Conservation (phyloP, 2,329 filamentous ascomycete species). For the Claviceps capensis region DNA sequence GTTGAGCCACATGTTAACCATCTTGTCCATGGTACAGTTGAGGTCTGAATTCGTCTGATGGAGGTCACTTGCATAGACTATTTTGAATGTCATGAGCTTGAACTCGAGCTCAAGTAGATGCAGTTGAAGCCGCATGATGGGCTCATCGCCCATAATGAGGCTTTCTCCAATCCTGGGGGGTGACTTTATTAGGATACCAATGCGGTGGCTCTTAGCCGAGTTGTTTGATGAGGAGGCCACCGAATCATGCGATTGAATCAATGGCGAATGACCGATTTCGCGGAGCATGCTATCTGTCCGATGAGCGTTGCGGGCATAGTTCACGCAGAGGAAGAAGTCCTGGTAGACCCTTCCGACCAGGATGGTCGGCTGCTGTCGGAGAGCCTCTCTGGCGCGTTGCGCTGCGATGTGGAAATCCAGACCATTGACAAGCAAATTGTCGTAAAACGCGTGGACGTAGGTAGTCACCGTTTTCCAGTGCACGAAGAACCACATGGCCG, state of each 20-base stretch:
- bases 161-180: conserved; percentile 12
- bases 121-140: conserved; percentile 14
- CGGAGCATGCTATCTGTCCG: conserved; percentile 7
- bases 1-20: conserved; percentile 16
- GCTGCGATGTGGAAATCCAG: conserved; percentile 17
- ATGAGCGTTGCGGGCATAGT: conserved; percentile 13
- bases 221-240: conserved; percentile 11
- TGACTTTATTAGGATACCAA: conserved; percentile 10
- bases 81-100: conserved; percentile 15
- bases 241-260: conserved; percentile 11
- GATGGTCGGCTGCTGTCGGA: conserved; percentile 12
- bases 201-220: conserved; percentile 10
- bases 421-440: conserved; percentile 13
- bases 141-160: conserved; percentile 11
- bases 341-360: conserved; percentile 10
- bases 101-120: conserved; percentile 17
- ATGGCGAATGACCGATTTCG: conserved; percentile 12
- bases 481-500: conserved; percentile 18
- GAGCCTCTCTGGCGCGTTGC: conserved; percentile 14
- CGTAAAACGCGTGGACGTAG: conserved; percentile 15
- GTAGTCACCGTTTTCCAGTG: conserved; percentile 16
- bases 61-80: conserved; percentile 17
- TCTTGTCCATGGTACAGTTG: conserved; percentile 11
- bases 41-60: conserved; percentile 9
- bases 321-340: conserved; percentile 19